phyloP scores from a whole-genome alignment of 2,329 filamentous ascomycete species.

The Pseudogymnoascus sp. region DNA sequence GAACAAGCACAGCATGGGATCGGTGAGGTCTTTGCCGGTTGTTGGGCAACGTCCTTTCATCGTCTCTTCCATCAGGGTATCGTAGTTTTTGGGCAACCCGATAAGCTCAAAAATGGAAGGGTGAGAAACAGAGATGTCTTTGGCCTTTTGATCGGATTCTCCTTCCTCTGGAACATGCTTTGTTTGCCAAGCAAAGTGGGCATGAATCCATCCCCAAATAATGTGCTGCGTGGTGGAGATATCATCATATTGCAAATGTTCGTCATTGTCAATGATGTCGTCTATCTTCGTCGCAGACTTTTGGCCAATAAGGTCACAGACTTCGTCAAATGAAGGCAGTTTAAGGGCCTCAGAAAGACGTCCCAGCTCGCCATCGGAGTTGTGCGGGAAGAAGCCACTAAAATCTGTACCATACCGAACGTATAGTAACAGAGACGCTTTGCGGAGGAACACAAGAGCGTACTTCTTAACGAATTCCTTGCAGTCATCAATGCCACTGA shows the following conservation, averaged over 20 bases:
- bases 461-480: conserved; percentile 67
- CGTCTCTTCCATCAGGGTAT: conserved; percentile 85
- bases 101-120: conserved; percentile 92
- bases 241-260: conserved; percentile 5
- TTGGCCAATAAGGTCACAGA: conserved; percentile 51
- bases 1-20: conserved; percentile 87
- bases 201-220: conserved; percentile 63
- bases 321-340: conserved; percentile 70
- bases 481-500: conserved; percentile 46
- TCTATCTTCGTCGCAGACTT: not conserved
- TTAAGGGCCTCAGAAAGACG: conserved; percentile 70
- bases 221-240: conserved; percentile 35
- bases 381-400: conserved; percentile 56
- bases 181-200: conserved; percentile 34
- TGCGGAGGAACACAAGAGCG: conserved; percentile 82
- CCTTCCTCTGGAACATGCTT: not conserved
- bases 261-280: not conserved
- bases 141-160: not conserved
- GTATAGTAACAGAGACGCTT: conserved; percentile 74
- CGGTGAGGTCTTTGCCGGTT: conserved; percentile 82
- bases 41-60: conserved; percentile 77
- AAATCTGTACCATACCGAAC: conserved; percentile 86
- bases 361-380: conserved; percentile 68
- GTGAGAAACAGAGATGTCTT: conserved; percentile 51
- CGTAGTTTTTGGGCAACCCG: conserved; percentile 84